Evolutionary conservation across 2,329 filamentous ascomycete species (phyloP), one percentile per base, ranked within the genome.

Genomic region (Stylonectria norvegica): DNA sequence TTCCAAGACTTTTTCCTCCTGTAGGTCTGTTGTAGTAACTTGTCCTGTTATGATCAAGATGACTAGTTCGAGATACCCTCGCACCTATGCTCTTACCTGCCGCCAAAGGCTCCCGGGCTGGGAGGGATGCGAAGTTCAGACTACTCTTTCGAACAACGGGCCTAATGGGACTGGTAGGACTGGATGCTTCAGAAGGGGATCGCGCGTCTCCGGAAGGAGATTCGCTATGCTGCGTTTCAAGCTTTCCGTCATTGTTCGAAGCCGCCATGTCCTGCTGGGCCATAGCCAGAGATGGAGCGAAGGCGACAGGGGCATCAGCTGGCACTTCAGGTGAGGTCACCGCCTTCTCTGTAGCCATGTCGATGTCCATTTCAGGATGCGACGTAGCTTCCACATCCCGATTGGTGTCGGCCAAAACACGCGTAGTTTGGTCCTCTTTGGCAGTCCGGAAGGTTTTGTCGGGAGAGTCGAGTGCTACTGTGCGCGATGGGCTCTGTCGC

Each of bases 91-190:
- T 94, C 67, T 90, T 91, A 62, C 94, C 94, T 12, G 79, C 79
- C 20, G 82, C 81, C 37, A 97, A 71, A 23, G 91, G 91, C 58
- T 97, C 91, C 46, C 93, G 79, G 3, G 91, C 90, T 20, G 93
- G 93, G 10, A 98, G 73, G 14, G 93, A 89, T 25, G 93, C 89
- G 67, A 98, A 97, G 43, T 86, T 95, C 45, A 98, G 75, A 61
- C 91, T 97, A 66, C 90, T 95, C 72, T 97, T 97, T 45, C 91
- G 83, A 51, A 94, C 78, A 20, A 87, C 72, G 2, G 85, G 85
- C 51, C 87, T 77, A 34, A 86, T 80, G 0, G 86, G 86, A 52
- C 85, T 90, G 1, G 86, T 80, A 0, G 86, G 86, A 52, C 85
- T 90, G 1, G 86, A 88, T 1, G 71, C 75, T 34, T 87, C 83